Evolutionary conservation across 1,284 basidiomycete genomes (phyloP), one percentile per base, ranked within the genome.

Genomic region (Ustanciosporium gigantosporum): DNA sequence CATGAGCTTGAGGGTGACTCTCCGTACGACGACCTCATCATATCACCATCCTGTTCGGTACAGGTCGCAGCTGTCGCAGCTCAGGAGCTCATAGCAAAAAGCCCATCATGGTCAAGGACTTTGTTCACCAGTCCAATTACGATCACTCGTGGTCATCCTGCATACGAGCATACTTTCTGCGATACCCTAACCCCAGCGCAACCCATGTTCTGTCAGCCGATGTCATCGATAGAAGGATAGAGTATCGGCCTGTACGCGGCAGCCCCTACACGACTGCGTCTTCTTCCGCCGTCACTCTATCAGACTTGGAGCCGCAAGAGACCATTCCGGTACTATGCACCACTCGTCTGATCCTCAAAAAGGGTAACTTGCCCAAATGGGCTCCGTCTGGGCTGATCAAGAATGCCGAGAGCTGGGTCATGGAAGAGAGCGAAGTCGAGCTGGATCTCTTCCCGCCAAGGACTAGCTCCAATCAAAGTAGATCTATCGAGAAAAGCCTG

Each of bases 101-200:
- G n/a, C n/a, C n/a, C n/a, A n/a, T n/a, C 27, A 65, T 65, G 61
- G 61, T 65, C 40, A 58, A 58, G 40, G 61, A 65, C 41, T 65
- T 53, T 22, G 55, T 65, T 3, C 61, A 65, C 22, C 50, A 65
- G 41, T 58, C 61, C 3, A 44, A 38, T 45, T 65, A 55, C 27
- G 50, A 58, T 23, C 56, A 57, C 29, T 53, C 69, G 7, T 72
- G 69, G 69, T 59, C 64, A 4, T 66, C 64, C 2, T 72, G 69
- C 45, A 51, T 62, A 5, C 55, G 68, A 17, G 93, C 93, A 15
- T 97, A 90, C 82, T 91, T 93, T 74, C 83, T 96, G 57, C 88
- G 95, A 62, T 98, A 98, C 79, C 94, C 95, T 3, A 98, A 97
- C 79, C 93, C 94, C 32, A 90, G 90, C 70, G 90, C 94, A 5